Evolutionary conservation across 2,329 filamentous ascomycete species (phyloP).

Genomic region (Ophiocordyceps sinensis): DNA sequence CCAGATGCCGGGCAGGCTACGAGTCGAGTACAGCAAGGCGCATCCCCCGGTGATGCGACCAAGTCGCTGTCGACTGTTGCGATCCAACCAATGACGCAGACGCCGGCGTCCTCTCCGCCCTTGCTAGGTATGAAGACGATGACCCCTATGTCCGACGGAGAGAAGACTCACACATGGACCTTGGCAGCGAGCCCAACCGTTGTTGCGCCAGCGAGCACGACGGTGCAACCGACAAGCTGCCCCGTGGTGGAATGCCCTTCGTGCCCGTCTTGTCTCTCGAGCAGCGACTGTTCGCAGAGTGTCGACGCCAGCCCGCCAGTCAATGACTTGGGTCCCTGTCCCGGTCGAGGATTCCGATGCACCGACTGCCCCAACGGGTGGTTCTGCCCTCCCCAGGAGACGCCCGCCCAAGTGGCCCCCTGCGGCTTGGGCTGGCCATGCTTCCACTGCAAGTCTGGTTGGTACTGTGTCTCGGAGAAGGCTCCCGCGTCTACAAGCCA

Average conservation of each 20-base stretch:
- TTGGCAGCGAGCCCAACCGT: background rate
- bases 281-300: conserved; percentile 2
- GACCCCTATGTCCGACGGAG: background rate
- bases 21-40: too few relatives aligned
- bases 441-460: conserved; percentile 15
- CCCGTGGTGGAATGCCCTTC: background rate
- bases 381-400: conserved; percentile 17
- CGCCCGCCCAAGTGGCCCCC: conserved; percentile 12
- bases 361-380: conserved; percentile 15
- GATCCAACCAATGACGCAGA: too few relatives aligned
- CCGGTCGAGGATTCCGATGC: conserved; percentile 13
- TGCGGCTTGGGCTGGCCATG: conserved; percentile 18
- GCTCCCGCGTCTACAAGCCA: background rate
- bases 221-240: background rate
- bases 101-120: too few relatives aligned
- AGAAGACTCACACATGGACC: background rate
- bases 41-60: too few relatives aligned
- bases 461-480: conserved; percentile 10
- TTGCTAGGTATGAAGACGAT: background rate
- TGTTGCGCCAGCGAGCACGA: background rate
- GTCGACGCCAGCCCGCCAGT: background rate
- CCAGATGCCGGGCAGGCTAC: too few relatives aligned
- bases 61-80: too few relatives aligned
- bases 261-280: conserved; percentile 8
- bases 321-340: conserved; percentile 7